Evolutionary conservation across 768 basidiomycete genomes (phyloP).

Genomic region (Tricholoma bakamatsutake): DNA sequence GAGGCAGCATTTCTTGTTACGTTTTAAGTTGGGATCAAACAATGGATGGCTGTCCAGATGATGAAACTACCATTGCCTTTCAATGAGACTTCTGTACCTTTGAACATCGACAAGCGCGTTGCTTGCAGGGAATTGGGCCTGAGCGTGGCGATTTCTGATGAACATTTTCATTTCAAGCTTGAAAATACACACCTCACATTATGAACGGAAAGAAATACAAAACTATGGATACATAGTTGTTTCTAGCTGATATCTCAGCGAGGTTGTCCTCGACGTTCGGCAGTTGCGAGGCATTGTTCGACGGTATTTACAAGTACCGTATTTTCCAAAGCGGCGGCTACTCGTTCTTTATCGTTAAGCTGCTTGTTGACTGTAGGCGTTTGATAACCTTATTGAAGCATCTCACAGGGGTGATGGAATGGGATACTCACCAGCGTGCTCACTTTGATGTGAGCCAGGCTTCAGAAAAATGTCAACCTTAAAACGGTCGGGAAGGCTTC

Average conservation of each 20-base stretch:
- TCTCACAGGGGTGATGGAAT: background rate
- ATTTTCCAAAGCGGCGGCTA: constrained; percentile 96
- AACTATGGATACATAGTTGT: constrained; percentile 16
- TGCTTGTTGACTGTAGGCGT: constrained; percentile 86
- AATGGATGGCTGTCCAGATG: background rate
- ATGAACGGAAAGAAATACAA: constrained; percentile 8
- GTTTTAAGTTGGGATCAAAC: background rate
- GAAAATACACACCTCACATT: too few species aligned
- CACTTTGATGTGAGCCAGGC: constrained; percentile 94
- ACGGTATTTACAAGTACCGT: constrained; percentile 78
- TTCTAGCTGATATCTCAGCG: constrained; percentile 5
- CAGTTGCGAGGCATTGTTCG: constrained; percentile 53
- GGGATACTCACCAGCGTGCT: constrained; percentile 63
- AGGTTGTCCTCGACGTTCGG: constrained; percentile 24
- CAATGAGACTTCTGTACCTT: background rate
- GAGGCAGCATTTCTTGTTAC: background rate
- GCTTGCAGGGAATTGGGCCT: background rate
- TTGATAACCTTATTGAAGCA: background rate
- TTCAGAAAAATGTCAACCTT: constrained; percentile 93
- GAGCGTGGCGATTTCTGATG: background rate
- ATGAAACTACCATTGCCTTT: background rate
- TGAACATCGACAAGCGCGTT: background rate
- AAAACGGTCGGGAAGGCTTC: constrained; percentile 87
- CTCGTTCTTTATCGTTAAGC: constrained; percentile 97
- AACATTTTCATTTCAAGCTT: too few species aligned